These are phyloP conservation scores for Scleroderma bovista DNA, from an alignment of 768 basidiomycete genomes.

Conservation along the genomic window DNA sequence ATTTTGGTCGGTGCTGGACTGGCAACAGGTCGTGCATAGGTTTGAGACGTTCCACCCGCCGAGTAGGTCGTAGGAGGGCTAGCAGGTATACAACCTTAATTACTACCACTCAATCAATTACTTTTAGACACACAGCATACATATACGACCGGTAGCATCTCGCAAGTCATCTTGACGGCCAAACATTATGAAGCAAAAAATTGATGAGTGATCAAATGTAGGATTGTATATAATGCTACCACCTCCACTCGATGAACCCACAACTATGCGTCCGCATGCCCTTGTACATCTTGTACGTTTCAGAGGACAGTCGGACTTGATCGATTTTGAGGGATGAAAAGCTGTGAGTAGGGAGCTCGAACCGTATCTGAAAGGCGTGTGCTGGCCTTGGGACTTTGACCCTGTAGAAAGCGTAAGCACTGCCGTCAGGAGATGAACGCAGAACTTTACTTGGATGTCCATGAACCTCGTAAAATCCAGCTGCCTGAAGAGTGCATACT, in stretches of 20 bases:
- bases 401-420: conserved; percentile 28
- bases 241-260: conserved; percentile 30
- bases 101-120: conserved; percentile 19
- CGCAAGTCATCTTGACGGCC: too few relatives aligned
- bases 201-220: background rate
- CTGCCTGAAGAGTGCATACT: conserved; percentile 59
- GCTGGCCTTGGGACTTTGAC: conserved; percentile 54
- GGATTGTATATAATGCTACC: conserved; percentile 13
- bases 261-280: conserved; percentile 62
- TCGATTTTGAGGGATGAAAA: conserved; percentile 83
- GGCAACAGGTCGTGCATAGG: conserved; percentile 48
- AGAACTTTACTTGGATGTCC: conserved; percentile 52
- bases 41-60: conserved; percentile 21
- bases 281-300: conserved; percentile 87
- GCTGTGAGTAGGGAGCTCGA: conserved; percentile 62
- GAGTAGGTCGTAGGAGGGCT: background rate
- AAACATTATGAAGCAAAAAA: background rate
- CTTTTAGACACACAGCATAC: conserved; percentile 8
- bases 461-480: conserved; percentile 75
- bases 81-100: conserved; percentile 6
- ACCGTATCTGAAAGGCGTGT: conserved; percentile 67
- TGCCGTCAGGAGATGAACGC: background rate
- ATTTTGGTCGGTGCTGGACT: conserved; percentile 82
- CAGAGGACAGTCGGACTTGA: conserved; percentile 73
- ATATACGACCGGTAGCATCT: conserved; percentile 1